Percentiles rank a stretch among this genome's conserved stretches.
These are phyloP conservation scores for Aspergillus udagawae DNA, from an alignment of 2,329 filamentous ascomycete genomes.

Conservation along the genomic window DNA sequence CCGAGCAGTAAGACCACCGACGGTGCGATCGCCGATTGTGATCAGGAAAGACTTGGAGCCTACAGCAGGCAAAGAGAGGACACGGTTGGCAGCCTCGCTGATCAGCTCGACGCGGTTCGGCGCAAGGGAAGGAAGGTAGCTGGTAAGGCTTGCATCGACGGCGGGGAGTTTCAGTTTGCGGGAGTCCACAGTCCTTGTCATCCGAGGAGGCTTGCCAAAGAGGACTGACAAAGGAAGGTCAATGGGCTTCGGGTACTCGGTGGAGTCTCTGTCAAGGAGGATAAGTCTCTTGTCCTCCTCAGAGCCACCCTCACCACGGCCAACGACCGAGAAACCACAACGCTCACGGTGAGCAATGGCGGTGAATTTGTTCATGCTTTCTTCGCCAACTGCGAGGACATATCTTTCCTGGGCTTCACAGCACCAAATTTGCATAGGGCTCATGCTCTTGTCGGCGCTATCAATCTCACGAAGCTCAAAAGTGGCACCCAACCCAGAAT, in stretches of 20 bases:
- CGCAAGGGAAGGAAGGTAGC: constrained; percentile 58
- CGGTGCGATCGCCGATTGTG: constrained; percentile 89
- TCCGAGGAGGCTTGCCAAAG: constrained; percentile 82
- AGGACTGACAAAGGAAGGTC: constrained; percentile 84
- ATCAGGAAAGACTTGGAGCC: constrained; percentile 98
- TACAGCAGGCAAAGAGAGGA: constrained; percentile 80
- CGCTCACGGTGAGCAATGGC: constrained; percentile 74
- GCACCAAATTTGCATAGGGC: constrained; percentile 95
- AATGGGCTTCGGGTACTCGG: constrained; percentile 71
- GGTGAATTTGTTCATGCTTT: constrained; percentile 69
- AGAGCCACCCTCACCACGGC: constrained; percentile 63
- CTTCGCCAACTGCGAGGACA: constrained; percentile 79
- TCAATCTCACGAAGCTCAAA: constrained; percentile 96
- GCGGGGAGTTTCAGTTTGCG: constrained; percentile 62
- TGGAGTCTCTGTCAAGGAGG: constrained; percentile 75
- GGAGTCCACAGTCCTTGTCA: constrained; percentile 69
- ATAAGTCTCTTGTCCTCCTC: constrained; percentile 69
- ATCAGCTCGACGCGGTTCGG: constrained; percentile 45
- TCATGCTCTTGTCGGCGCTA: constrained; percentile 86
- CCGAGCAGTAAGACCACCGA: constrained; percentile 80
- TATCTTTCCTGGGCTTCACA: constrained; percentile 97
- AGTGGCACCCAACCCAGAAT: constrained; percentile 82
- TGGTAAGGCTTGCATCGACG: constrained; percentile 72
- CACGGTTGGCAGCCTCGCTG: constrained; percentile 71
- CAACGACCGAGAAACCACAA: constrained; percentile 89